Conservation (phyloP, 208 protist genomes). For the Spongospora subterranea region DNA sequence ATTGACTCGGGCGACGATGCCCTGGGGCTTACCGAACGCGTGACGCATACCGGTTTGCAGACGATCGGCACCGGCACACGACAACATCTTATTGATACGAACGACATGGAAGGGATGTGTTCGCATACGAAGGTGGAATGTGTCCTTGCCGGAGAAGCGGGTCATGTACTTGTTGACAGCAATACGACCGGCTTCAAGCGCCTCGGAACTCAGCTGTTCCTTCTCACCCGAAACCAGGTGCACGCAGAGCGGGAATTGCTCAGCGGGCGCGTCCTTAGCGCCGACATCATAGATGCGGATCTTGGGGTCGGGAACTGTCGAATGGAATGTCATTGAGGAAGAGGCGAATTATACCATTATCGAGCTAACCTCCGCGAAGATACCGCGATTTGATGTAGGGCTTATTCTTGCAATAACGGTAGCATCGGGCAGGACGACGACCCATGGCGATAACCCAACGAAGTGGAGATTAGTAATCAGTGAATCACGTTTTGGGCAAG, state of each 20-base stretch:
- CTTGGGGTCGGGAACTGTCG: conserved; percentile 96
- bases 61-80: conserved; percentile 98
- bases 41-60: conserved; percentile 89
- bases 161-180: conserved; percentile 98
- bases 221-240: conserved; percentile 97
- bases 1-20: conserved; percentile 92
- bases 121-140: conserved; percentile 97
- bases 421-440: conserved; percentile 83
- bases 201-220: conserved; percentile 97
- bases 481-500: not conserved
- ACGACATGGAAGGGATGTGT: conserved; percentile 98
- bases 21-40: conserved; percentile 96
- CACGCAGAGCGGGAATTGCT: conserved; percentile 95
- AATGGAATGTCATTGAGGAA: too few species aligned
- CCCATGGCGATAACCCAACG: conserved; percentile 71
- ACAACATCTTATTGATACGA: conserved; percentile 99
- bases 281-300: conserved; percentile 98
- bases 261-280: conserved; percentile 90
- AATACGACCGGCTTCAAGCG: conserved; percentile 98
- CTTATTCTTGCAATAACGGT: conserved; percentile 89
- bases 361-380: conserved; percentile 98
- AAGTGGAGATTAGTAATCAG: not conserved
- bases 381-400: conserved; percentile 95
- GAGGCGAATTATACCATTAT: too few species aligned
- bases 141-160: conserved; percentile 90